Percentiles rank a stretch among this genome's conserved stretches.
Conservation (phyloP, 169 alveolate genomes). For the Eimeria tenella region DNA sequence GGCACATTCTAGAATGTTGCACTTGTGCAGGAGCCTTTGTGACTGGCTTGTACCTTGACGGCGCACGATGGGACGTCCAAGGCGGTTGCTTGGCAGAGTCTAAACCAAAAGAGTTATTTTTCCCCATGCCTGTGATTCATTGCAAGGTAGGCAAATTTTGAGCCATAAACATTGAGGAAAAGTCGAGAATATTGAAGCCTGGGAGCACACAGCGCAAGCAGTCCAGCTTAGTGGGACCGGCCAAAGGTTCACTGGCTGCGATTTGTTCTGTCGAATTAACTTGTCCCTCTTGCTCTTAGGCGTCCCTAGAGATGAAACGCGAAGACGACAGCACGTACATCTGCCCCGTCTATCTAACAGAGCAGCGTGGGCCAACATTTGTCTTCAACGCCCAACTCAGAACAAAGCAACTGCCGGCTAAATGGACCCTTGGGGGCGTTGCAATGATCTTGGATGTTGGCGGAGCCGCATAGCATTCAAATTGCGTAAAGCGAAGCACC, state of each 20-base stretch:
- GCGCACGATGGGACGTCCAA: conserved; percentile 89
- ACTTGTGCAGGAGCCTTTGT: conserved; percentile 72
- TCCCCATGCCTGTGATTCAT: conserved; percentile 96
- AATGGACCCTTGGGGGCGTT: conserved; percentile 98
- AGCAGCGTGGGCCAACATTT: conserved; percentile 94
- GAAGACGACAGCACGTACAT: conserved; percentile 93
- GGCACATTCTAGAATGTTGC: not conserved
- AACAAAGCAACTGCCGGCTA: conserved; percentile 95
- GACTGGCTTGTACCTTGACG: conserved; percentile 82
- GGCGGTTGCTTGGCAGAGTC: conserved; percentile 93
- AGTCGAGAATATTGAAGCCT: no score
- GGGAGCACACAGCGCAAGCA: no score
- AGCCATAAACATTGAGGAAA: not conserved
- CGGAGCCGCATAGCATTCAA: conserved; percentile 64
- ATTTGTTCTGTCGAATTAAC: no score
- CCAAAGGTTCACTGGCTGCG: no score
- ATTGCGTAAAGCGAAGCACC: no score
- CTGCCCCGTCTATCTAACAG: conserved; percentile 96
- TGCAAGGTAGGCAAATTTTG: conserved; percentile 90
- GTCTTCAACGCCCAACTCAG: conserved; percentile 96
- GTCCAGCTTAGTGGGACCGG: no score
- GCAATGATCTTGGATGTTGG: conserved; percentile 97
- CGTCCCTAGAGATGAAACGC: conserved; percentile 81
- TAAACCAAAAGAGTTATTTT: conserved; percentile 95
- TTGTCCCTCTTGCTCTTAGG: conserved; percentile 38